phyloP scores from a whole-genome alignment of 2,329 filamentous ascomycete genomes.

The Penicillium frequentans region DNA sequence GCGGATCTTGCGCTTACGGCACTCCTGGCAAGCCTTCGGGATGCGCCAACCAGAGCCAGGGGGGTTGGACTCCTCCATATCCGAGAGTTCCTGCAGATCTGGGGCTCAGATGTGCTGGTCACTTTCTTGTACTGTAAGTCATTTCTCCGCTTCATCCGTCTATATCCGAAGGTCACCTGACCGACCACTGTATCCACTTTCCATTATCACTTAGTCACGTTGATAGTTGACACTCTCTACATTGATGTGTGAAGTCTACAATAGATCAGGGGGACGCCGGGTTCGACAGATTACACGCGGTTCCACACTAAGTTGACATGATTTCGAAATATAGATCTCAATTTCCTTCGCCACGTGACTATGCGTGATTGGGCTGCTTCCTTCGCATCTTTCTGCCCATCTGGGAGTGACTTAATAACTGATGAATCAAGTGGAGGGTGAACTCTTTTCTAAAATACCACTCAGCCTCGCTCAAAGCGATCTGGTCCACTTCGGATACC shows the following conservation, averaged over 20 bases:
- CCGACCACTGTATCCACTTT: not conserved
- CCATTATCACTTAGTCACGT: not conserved
- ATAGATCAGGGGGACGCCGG: too few species aligned
- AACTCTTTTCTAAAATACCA: not conserved
- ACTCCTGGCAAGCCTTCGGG: slow-evolving; percentile 43
- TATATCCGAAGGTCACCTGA: slow-evolving; percentile 24
- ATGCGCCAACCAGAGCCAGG: slow-evolving; percentile 33
- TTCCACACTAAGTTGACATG: too few species aligned
- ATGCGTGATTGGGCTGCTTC: not conserved
- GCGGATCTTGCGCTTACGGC: slow-evolving; percentile 43
- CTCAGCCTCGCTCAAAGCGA: not conserved
- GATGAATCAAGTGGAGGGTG: not conserved
- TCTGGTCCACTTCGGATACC: slow-evolving; percentile 2
- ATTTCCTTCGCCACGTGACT: not conserved
- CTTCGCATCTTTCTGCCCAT: not conserved
- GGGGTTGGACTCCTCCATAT: slow-evolving; percentile 26
- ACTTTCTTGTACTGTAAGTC: not conserved
- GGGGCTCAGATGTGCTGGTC: not conserved
- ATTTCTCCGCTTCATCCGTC: slow-evolving; percentile 6
- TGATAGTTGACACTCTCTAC: not conserved
- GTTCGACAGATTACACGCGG: too few species aligned
- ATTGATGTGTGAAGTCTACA: not conserved
- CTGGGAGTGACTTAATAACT: not conserved
- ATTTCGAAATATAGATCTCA: not conserved
- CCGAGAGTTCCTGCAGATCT: not conserved